Conservation (phyloP, 805 yeast species). For the Zygotorulaspora florentina region DNA sequence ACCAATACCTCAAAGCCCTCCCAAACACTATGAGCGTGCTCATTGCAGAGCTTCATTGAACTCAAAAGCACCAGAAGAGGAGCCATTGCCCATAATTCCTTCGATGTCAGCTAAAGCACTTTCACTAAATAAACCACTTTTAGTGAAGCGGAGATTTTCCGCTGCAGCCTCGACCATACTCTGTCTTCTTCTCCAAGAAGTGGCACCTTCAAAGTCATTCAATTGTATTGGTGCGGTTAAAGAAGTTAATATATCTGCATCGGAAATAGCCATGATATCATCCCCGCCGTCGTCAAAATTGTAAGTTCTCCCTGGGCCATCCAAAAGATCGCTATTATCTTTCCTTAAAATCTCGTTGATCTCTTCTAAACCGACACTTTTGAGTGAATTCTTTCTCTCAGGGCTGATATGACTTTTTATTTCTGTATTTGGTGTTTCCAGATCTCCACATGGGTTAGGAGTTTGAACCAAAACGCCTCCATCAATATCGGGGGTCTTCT, state of each 20-base stretch:
- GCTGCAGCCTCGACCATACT: slow-evolving; percentile 70
- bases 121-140: slow-evolving; percentile 72
- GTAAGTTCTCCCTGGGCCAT: slow-evolving; percentile 10
- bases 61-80: slow-evolving; percentile 20
- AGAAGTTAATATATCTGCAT: slow-evolving; percentile 34
- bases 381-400: slow-evolving; percentile 25
- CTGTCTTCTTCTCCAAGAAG: slow-evolving; percentile 51
- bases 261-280: slow-evolving; percentile 17
- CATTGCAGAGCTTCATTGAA: slow-evolving; percentile 29
- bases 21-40: not conserved
- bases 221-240: slow-evolving; percentile 34
- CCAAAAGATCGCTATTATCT: slow-evolving; percentile 22
- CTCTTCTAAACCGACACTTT: slow-evolving; percentile 32
- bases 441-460: slow-evolving; percentile 4
- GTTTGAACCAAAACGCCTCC: not conserved
- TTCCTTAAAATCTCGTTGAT: slow-evolving; percentile 31
- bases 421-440: not conserved
- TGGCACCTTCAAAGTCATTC: slow-evolving; percentile 25
- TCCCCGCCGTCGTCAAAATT: slow-evolving; percentile 10
- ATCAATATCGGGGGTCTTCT: slow-evolving; percentile 2
- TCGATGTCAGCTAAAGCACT: slow-evolving; percentile 71
- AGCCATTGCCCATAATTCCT: slow-evolving; percentile 38
- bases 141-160: slow-evolving; percentile 72
- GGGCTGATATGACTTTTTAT: not conserved
- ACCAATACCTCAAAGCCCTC: too few species aligned